Evolutionary conservation across 768 basidiomycete species (phyloP).

Genomic region (Auricularia auricula-judae): DNA sequence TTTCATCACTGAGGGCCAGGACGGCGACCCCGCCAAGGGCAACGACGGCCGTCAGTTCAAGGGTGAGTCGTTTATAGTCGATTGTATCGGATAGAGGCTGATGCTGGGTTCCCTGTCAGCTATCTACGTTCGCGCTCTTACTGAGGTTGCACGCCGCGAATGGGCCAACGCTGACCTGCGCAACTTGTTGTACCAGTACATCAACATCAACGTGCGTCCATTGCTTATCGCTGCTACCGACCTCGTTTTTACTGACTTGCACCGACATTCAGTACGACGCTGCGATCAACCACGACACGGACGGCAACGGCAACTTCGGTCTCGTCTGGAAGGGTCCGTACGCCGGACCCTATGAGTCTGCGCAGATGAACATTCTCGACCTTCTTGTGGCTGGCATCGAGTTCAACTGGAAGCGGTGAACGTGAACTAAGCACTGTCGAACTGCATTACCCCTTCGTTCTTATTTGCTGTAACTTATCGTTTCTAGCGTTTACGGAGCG

Average conservation of each 20-base stretch:
- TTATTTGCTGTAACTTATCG: neutral
- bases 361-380: neutral
- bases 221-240: neutral
- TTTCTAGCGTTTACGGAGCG: neutral
- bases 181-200: neutral
- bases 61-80: neutral
- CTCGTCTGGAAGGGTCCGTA: neutral
- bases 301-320: neutral
- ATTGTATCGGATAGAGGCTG: too few species aligned
- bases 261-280: neutral
- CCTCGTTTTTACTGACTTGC: neutral
- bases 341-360: neutral
- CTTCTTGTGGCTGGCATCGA: neutral
- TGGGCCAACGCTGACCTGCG: neutral
- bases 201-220: neutral
- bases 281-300: neutral
- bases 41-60: neutral
- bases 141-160: neutral
- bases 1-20: conserved; percentile 38
- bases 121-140: neutral
- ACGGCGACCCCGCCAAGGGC: neutral
- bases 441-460: neutral
- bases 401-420: neutral
- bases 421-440: neutral
- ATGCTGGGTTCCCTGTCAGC: neutral